These are phyloP conservation scores for Theileria parva DNA, from an alignment of 169 alveolate genomes.

Conservation along the genomic window DNA sequence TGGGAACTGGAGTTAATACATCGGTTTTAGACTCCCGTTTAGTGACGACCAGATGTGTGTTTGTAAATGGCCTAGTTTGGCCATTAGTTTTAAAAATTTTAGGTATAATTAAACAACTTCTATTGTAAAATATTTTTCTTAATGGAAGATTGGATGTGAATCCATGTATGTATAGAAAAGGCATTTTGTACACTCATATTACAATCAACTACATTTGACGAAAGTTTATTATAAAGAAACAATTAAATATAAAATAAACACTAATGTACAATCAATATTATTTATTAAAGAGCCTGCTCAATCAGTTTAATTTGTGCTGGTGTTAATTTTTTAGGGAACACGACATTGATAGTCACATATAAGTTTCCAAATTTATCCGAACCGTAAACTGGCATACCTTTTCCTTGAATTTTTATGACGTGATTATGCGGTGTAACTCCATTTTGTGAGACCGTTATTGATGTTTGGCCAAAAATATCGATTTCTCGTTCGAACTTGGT, in stretches of 20 bases:
- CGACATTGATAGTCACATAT: conserved; percentile 71
- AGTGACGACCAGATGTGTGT: not conserved
- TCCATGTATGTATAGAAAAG: not conserved
- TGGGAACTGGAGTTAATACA: not conserved
- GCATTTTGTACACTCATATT: not conserved
- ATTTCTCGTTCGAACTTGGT: conserved; percentile 76
- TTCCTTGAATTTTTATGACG: conserved; percentile 68
- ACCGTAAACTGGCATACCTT: conserved; percentile 79
- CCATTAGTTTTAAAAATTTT: not conserved
- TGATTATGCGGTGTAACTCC: conserved; percentile 80
- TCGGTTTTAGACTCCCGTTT: not conserved
- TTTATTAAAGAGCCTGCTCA: conserved; percentile 64
- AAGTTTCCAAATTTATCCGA: conserved; percentile 74
- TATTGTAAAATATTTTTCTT: not conserved
- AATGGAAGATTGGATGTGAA: not conserved
- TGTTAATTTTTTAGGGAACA: conserved; percentile 72
- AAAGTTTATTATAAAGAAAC: not conserved
- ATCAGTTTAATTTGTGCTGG: conserved; percentile 69
- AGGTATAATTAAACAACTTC: not conserved
- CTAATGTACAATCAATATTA: not conserved
- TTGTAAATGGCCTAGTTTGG: not conserved
- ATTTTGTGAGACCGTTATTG: conserved; percentile 66
- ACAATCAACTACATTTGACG: not conserved
- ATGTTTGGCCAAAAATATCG: conserved; percentile 74
- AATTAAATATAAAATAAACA: too few species aligned